phyloP scores from a whole-genome alignment of 2,329 filamentous ascomycete genomes.

The Arthroderma uncinatum region DNA sequence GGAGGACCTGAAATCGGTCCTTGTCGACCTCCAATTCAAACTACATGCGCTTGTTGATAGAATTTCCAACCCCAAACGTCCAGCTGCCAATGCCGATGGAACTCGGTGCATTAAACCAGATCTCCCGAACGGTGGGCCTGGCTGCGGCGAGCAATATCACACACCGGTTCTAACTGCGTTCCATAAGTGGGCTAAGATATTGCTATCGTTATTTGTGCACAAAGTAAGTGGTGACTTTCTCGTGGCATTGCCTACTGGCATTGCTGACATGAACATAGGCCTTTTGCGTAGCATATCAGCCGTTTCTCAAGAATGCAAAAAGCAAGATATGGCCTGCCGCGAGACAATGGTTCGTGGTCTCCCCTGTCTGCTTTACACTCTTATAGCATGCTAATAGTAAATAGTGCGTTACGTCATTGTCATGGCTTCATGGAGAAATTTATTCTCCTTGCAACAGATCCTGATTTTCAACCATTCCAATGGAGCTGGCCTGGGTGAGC shows the following conservation, averaged over 20 bases:
- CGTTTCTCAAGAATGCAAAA: conserved; percentile 39
- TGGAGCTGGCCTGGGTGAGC: conserved; percentile 39
- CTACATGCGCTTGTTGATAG: conserved; percentile 34
- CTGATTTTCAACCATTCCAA: conserved; percentile 38
- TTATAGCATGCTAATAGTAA: neutral
- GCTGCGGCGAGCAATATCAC: conserved; percentile 35
- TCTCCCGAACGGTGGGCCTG: conserved; percentile 28
- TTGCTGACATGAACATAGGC: conserved; percentile 22
- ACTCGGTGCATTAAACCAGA: conserved; percentile 22
- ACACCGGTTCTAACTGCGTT: conserved; percentile 33
- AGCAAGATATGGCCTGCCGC: conserved; percentile 39
- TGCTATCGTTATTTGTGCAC: conserved; percentile 36
- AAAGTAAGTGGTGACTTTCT: conserved; percentile 23
- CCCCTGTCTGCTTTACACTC: neutral
- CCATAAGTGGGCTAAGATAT: conserved; percentile 38
- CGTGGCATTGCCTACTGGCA: neutral
- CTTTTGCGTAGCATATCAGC: conserved; percentile 39
- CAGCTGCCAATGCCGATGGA: neutral
- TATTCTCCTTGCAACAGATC: conserved; percentile 36
- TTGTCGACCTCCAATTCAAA: conserved; percentile 32
- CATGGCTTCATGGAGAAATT: conserved; percentile 42
- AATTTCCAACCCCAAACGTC: conserved; percentile 24
- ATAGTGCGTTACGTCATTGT: conserved; percentile 36
- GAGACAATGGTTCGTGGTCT: conserved; percentile 30
- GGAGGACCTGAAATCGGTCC: conserved; percentile 33